phyloP scores from a whole-genome alignment of 202 grass and related monocot genomes.

The Hordeum pubiflorum region DNA sequence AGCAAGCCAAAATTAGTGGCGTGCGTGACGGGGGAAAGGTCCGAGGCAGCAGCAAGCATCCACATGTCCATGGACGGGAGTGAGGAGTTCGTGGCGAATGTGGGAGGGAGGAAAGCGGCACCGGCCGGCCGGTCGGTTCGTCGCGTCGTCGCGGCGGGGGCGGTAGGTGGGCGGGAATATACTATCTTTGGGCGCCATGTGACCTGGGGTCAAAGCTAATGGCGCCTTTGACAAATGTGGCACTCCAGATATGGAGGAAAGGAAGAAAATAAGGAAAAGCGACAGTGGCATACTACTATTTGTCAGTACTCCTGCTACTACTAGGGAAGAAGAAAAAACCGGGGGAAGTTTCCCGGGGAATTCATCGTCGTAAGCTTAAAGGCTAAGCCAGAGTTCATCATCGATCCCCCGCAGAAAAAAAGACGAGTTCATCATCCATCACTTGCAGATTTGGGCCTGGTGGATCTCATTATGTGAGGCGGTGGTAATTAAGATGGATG shows the following conservation, averaged over 20 bases:
- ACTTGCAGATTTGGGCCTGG: constrained; percentile 28
- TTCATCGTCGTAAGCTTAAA: constrained; percentile 25
- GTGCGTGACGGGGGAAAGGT: neutral
- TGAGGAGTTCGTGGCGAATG: constrained; percentile 21
- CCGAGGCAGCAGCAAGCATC: neutral
- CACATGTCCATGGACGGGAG: constrained; percentile 5
- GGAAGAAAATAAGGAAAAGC: neutral
- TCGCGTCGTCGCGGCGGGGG: neutral
- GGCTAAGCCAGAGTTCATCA: constrained; percentile 24
- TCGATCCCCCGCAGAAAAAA: neutral
- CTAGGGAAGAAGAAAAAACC: no score
- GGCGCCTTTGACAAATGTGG: constrained; percentile 7
- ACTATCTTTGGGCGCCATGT: constrained; percentile 26
- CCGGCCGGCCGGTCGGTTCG: neutral
- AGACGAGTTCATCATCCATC: neutral
- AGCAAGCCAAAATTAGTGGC: neutral
- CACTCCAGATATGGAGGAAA: constrained; percentile 11
- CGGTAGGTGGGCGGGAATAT: constrained; percentile 25
- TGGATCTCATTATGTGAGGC: neutral
- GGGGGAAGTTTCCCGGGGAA: no score
- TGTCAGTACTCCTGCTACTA: no score
- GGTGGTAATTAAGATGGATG: constrained; percentile 14
- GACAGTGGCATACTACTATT: neutral
- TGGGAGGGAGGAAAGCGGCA: neutral
- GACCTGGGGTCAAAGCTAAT: constrained; percentile 19